phyloP scores from a whole-genome alignment of 306 rosid species.

The Vigna nakashimae region DNA sequence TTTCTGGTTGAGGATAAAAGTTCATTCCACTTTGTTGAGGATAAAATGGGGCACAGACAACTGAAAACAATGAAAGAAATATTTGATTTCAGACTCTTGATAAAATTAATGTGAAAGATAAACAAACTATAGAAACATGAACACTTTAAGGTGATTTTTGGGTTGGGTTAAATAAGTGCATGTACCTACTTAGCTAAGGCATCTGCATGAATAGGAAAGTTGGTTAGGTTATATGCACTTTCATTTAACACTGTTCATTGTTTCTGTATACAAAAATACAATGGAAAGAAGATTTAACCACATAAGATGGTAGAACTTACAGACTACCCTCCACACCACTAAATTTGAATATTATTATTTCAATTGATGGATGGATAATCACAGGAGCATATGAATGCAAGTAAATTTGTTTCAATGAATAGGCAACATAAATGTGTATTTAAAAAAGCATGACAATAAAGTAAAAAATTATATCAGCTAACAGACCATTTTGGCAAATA shows the following conservation, averaged over 20 bases:
- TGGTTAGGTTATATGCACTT: no score
- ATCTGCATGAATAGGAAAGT: no score
- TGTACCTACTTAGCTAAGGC: no score
- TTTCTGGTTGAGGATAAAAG: slow-evolving; percentile 45
- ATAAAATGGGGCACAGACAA: slow-evolving; percentile 50
- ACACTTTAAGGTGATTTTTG: not conserved
- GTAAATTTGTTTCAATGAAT: not conserved
- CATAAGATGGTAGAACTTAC: not conserved
- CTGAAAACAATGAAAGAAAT: slow-evolving; percentile 44
- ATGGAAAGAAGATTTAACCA: not conserved
- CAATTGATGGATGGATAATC: not conserved
- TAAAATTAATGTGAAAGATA: not conserved
- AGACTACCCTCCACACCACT: not conserved
- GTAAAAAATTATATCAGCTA: not conserved
- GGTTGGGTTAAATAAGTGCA: not conserved
- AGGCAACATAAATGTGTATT: not conserved
- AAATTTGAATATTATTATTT: not conserved
- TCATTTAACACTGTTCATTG: no score
- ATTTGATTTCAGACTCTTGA: not conserved
- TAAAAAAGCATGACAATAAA: not conserved
- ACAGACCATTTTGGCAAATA: slow-evolving; percentile 53
- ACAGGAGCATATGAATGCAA: not conserved
- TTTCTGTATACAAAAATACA: not conserved
- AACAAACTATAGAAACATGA: not conserved
- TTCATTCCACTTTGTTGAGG: slow-evolving; percentile 47